A percentile compares a stretch with the other conserved stretches of the same genome.
These are phyloP conservation scores for Patellaria atrata DNA, from an alignment of 495 filamentous ascomycete genomes.

Conservation along the genomic window DNA sequence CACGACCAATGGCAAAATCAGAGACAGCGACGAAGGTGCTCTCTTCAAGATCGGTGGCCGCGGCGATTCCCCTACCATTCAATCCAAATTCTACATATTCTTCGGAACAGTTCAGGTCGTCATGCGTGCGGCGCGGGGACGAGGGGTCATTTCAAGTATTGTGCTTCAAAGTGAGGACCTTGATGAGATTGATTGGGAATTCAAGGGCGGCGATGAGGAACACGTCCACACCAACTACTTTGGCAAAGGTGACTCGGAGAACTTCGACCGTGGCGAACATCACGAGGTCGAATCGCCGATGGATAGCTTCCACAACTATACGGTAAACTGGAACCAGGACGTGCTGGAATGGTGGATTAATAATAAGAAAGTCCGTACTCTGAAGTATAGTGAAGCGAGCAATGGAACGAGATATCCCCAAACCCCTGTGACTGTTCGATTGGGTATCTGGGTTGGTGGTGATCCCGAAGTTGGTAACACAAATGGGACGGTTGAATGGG, in stretches of 20 bases:
- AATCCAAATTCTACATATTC: constrained; percentile 15
- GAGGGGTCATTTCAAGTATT: constrained; percentile 14
- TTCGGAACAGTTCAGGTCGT: constrained; percentile 13
- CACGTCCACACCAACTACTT: constrained; percentile 17
- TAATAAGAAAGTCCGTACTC: constrained; percentile 15
- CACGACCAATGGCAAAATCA: constrained; percentile 11
- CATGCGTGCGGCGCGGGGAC: constrained; percentile 14
- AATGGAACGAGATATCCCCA: constrained; percentile 20
- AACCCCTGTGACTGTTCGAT: constrained; percentile 19
- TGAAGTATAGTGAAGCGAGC: constrained; percentile 12
- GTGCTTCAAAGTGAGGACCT: constrained; percentile 17
- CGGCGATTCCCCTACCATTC: constrained; percentile 12
- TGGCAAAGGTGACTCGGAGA: constrained; percentile 17
- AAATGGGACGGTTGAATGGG: constrained; percentile 16
- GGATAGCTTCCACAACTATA: constrained; percentile 19
- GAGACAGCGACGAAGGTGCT: constrained; percentile 7
- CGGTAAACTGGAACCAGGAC: constrained; percentile 20
- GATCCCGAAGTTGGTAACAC: constrained; percentile 14
- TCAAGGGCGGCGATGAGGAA: neutral
- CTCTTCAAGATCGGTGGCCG: constrained; percentile 6
- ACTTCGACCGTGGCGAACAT: constrained; percentile 9
- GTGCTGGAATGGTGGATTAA: constrained; percentile 18
- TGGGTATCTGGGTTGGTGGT: constrained; percentile 18
- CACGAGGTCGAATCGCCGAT: constrained; percentile 2
- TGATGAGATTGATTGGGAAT: constrained; percentile 22